Conservation (phyloP, 2,329 filamentous ascomycete genomes). For the Xylaria arbuscula region DNA sequence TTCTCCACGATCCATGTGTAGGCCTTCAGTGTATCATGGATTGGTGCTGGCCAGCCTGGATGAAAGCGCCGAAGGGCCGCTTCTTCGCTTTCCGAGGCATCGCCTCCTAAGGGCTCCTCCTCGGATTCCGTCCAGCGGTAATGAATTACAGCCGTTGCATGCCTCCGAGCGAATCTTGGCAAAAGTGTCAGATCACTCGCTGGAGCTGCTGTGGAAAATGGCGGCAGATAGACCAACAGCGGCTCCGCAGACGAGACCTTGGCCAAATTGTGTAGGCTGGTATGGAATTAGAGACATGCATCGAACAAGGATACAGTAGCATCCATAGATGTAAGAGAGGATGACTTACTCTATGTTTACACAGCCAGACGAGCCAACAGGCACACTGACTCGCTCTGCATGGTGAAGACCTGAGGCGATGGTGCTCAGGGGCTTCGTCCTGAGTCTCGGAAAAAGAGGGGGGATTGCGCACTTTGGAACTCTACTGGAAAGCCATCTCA, state of each 20-base stretch:
- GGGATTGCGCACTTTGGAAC: constrained; percentile 25
- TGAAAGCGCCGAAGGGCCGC: constrained; percentile 36
- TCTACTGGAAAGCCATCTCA: constrained; percentile 36
- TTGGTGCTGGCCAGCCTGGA: constrained; percentile 64
- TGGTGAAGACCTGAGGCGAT: constrained; percentile 39
- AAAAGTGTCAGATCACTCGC: constrained; percentile 47
- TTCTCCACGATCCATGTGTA: constrained; percentile 64
- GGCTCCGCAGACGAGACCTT: constrained; percentile 54
- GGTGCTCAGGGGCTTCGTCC: constrained; percentile 40
- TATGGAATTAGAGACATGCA: constrained; percentile 37
- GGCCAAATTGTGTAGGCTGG: constrained; percentile 62
- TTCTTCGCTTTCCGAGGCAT: constrained; percentile 9
- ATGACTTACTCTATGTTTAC: constrained; percentile 62
- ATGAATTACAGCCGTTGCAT: constrained; percentile 66
- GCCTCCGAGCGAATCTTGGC: constrained; percentile 56
- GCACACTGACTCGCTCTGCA: constrained; percentile 58
- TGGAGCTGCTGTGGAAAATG: constrained; percentile 53
- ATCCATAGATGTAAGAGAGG: background rate
- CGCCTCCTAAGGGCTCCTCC: constrained; percentile 15
- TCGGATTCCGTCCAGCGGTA: constrained; percentile 64
- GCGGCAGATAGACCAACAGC: constrained; percentile 67
- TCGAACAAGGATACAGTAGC: background rate
- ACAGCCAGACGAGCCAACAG: constrained; percentile 61
- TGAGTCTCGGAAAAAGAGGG: constrained; percentile 29
- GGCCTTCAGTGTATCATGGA: constrained; percentile 66